Evolutionary conservation across 306 rosid species (phyloP).

Genomic region (Hylodesmum podocarpum): DNA sequence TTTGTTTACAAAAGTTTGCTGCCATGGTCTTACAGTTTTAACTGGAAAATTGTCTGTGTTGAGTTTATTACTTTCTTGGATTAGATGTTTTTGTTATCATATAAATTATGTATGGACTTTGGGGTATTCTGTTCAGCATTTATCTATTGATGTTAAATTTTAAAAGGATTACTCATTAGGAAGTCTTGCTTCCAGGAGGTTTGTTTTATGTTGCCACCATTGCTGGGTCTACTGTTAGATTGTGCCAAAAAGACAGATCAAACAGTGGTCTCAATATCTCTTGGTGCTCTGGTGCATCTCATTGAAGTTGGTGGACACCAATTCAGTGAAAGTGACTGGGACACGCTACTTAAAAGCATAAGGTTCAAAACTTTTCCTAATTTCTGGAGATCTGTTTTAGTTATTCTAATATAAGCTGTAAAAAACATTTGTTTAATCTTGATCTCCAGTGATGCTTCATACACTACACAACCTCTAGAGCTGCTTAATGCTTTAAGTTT

Average conservation of each 20-base stretch:
- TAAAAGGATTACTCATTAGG: conserved; percentile 4
- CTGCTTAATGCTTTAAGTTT: conserved; percentile 79
- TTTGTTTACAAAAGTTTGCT: not conserved
- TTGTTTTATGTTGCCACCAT: conserved; percentile 95
- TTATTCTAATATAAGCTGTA: conserved; percentile 22
- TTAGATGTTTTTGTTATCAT: conserved; percentile 19
- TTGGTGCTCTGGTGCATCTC: conserved; percentile 96
- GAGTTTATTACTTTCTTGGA: conserved; percentile 20
- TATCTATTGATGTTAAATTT: conserved; percentile 12
- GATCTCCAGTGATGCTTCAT: conserved; percentile 78
- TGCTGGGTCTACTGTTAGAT: conserved; percentile 87
- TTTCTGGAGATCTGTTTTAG: conserved; percentile 22
- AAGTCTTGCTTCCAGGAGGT: conserved; percentile 77
- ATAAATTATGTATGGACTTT: not conserved
- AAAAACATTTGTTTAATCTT: conserved; percentile 18
- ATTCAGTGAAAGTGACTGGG: conserved; percentile 93
- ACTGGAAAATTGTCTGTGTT: not conserved
- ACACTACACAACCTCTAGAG: conserved; percentile 96
- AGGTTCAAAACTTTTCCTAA: conserved; percentile 47
- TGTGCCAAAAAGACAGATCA: conserved; percentile 98
- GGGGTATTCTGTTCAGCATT: not conserved
- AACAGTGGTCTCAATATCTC: conserved; percentile 94
- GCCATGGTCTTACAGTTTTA: not conserved
- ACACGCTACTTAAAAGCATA: conserved; percentile 86
- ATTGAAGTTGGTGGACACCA: conserved; percentile 99